Base-by-base conservation (phyloP, 768 basidiomycete genomes). In the Dioszegia aurantiaca region DNA sequence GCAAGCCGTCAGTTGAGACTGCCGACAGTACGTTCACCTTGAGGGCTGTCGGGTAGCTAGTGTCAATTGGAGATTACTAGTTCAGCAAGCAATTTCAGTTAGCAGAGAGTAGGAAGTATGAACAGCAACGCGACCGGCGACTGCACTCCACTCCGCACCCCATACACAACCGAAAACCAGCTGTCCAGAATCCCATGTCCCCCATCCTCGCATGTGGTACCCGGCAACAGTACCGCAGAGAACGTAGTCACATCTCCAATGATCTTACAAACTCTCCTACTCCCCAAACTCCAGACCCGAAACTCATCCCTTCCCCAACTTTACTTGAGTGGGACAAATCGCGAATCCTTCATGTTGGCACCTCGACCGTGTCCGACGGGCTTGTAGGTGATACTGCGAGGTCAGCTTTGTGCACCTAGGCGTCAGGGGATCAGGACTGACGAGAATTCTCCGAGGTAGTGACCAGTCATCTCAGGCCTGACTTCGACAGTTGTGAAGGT, bases 311-410 rank as follows among this genome's bases (percentile, higher is more conserved):
- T 26, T 9, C 5, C 24, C 31, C 24, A 36, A 51, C 19, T 53
- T 40, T 53, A 53, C 51, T 53, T 53, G 51, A 53, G 51, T 11
- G 51, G 51, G 21, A 53, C 51, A 37, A 72, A 72, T 68, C 70
- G 68, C 44, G 68, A 65, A 66, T 72, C 68, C 55, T 68, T 91
- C 83, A 89, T 77, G 81, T 91, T 88, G 90, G 94, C 94, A 73
- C 95, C 93, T 73, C 94, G 91, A 84, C 94, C 94, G 83, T 99
- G 94, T 83, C 93, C 93, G 80, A 99, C 94, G 72, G 94, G 94
- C 77, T 88, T 85, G 87, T 95, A 98, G 61, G 94, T 91, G 82
- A 89, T 89, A 54, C 69, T 72, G 51, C 3, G 30, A 24, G 41
- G 27, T 48, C 39, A 53, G 56, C 37, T 6, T 24, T 27, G 24